phyloP scores from a whole-genome alignment of 2,329 filamentous ascomycete genomes.

The Alternaria brassicae region DNA sequence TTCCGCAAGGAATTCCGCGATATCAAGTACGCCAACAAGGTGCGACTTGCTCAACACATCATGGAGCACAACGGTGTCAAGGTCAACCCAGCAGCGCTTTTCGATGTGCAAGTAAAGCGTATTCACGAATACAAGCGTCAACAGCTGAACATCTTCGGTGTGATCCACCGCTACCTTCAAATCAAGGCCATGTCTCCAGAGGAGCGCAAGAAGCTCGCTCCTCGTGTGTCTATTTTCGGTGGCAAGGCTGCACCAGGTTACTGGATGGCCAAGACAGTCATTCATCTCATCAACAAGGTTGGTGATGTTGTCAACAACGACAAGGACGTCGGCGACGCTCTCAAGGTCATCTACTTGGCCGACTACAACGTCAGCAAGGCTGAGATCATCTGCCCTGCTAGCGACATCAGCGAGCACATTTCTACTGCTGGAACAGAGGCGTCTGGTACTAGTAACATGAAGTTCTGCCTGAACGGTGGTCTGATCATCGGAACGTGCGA shows the following conservation, averaged over 20 bases:
- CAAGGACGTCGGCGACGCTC: conserved; percentile 84
- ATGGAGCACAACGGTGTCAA: conserved; percentile 78
- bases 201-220: conserved; percentile 83
- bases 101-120: conserved; percentile 97
- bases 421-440: conserved; percentile 95
- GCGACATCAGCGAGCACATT: conserved; percentile 97
- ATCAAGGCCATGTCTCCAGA: conserved; percentile 86
- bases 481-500: conserved; percentile 98
- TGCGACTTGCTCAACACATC: conserved; percentile 89
- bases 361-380: conserved; percentile 99
- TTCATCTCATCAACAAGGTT: conserved; percentile 94
- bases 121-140: conserved; percentile 99
- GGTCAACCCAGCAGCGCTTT: conserved; percentile 87
- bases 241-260: conserved; percentile 98
- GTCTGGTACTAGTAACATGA: conserved; percentile 96
- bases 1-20: conserved; percentile 96
- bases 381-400: conserved; percentile 93
- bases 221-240: conserved; percentile 94
- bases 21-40: conserved; percentile 97
- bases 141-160: conserved; percentile 98
- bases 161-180: conserved; percentile 90
- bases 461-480: conserved; percentile 97
- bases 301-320: conserved; percentile 92
- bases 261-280: conserved; percentile 99
- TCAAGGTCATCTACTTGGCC: conserved; percentile 97